These are phyloP conservation scores for Candida maesae DNA, from an alignment of 805 yeast genomes.

Conservation along the genomic window DNA sequence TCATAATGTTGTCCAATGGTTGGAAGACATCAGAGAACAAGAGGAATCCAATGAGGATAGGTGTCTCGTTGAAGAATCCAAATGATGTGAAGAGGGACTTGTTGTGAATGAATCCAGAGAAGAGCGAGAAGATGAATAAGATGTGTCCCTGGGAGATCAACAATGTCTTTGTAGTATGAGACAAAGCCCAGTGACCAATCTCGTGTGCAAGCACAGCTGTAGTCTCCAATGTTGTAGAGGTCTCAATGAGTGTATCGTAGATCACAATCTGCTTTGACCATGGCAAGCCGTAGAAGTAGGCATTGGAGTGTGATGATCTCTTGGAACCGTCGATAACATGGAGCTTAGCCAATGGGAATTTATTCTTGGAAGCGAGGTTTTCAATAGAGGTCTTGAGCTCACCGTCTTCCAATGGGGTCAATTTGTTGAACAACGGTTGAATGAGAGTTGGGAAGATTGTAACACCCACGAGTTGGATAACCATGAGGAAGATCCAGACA, in stretches of 20 bases:
- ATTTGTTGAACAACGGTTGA: conserved; percentile 89
- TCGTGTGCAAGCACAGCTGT: conserved; percentile 98
- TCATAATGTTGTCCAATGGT: conserved; percentile 69
- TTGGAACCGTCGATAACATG: conserved; percentile 96
- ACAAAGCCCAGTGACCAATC: conserved; percentile 95
- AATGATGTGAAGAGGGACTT: conserved; percentile 71
- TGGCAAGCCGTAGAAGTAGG: conserved; percentile 93
- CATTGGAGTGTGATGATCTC: conserved; percentile 95
- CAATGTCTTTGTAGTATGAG: conserved; percentile 80
- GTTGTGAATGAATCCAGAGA: conserved; percentile 79
- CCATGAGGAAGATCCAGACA: conserved; percentile 66
- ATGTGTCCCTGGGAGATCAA: conserved; percentile 60
- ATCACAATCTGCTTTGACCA: conserved; percentile 96
- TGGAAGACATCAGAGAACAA: conserved; percentile 73
- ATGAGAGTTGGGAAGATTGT: conserved; percentile 80
- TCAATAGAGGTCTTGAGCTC: conserved; percentile 81
- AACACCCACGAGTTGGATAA: conserved; percentile 68
- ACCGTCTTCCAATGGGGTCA: conserved; percentile 87
- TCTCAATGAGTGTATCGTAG: conserved; percentile 84
- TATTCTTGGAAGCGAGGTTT: conserved; percentile 64
- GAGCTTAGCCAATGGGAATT: conserved; percentile 82
- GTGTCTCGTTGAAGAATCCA: conserved; percentile 65
- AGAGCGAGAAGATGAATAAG: conserved; percentile 62
- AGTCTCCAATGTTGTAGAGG: conserved; percentile 71
- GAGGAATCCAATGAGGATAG: conserved; percentile 76